Evolutionary conservation across 352 stramenopile species (phyloP).

Genomic region (Phytophthora rubi): DNA sequence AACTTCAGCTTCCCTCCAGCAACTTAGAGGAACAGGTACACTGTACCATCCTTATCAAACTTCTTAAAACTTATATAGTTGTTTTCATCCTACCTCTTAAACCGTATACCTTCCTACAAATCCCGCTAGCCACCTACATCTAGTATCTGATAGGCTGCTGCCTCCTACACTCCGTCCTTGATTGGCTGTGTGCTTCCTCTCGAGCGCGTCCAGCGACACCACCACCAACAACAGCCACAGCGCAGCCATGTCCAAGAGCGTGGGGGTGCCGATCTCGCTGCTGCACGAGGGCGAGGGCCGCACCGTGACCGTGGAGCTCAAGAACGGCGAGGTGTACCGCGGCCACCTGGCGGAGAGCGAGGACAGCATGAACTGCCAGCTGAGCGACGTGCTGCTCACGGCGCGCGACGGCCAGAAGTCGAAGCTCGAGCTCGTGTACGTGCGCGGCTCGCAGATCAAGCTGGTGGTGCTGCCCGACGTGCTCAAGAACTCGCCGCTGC

Average conservation of each 20-base stretch:
- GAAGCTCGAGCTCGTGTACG: conserved; percentile 92
- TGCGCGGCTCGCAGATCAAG: conserved; percentile 96
- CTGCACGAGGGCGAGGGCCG: conserved; percentile 89
- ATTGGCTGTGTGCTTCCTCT: background rate
- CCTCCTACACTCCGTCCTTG: background rate
- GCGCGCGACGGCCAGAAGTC: conserved; percentile 82
- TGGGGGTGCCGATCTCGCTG: conserved; percentile 85
- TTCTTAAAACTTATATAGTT: too few relatives aligned
- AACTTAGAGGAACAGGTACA: background rate
- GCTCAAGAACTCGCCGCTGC: conserved; percentile 97
- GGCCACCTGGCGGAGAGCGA: conserved; percentile 85
- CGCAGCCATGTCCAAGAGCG: conserved; percentile 65
- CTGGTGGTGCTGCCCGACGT: conserved; percentile 97
- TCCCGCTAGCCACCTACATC: too few relatives aligned
- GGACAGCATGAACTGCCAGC: conserved; percentile 98
- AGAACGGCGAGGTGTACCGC: conserved; percentile 90
- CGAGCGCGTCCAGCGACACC: conserved; percentile 3
- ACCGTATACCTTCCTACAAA: too few relatives aligned
- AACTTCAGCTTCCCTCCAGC: background rate
- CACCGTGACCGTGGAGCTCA: conserved; percentile 87
- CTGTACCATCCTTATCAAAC: background rate
- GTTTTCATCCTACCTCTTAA: too few relatives aligned
- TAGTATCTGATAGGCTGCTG: background rate
- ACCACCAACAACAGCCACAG: background rate
- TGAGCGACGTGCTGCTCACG: conserved; percentile 93